phyloP scores from a whole-genome alignment of 2,329 filamentous ascomycete genomes.

The Neocucurbitaria cava region DNA sequence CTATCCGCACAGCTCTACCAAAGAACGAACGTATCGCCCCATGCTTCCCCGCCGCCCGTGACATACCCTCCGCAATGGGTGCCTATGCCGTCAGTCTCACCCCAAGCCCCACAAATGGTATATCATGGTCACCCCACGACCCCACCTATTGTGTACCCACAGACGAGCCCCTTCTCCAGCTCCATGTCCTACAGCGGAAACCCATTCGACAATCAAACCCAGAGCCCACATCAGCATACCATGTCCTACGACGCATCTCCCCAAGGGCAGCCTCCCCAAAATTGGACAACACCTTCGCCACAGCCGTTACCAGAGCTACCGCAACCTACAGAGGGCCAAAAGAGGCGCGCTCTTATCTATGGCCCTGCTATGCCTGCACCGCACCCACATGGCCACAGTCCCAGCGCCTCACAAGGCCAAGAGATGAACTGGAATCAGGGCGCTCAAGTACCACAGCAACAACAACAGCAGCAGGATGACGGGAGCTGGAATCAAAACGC shows the following conservation, averaged over 20 bases:
- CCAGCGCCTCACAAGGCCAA: conserved; percentile 5
- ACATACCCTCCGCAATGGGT: conserved; percentile 38
- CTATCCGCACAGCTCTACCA: conserved; percentile 53
- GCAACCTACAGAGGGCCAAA: conserved; percentile 39
- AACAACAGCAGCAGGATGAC: conserved; percentile 1
- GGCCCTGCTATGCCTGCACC: conserved; percentile 29
- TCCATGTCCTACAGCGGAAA: conserved; percentile 37
- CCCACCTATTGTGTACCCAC: conserved; percentile 36
- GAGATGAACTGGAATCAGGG: conserved; percentile 1
- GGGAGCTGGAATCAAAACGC: conserved; percentile 8
- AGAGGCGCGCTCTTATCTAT: conserved; percentile 40
- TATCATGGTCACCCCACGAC: conserved; percentile 39
- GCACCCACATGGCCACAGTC: conserved; percentile 17
- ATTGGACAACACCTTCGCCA: conserved; percentile 34
- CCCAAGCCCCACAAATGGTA: conserved; percentile 31
- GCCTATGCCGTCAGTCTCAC: conserved; percentile 29
- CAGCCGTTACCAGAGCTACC: conserved; percentile 42
- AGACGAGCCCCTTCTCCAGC: conserved; percentile 34
- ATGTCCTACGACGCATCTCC: conserved; percentile 19
- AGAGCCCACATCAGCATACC: conserved; percentile 22
- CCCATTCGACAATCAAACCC: conserved; percentile 22
- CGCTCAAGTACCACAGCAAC: conserved; percentile 4
- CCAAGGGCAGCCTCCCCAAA: conserved; percentile 17
- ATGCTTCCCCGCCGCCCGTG: conserved; percentile 22
- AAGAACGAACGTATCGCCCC: conserved; percentile 37